A percentile compares a stretch with the other conserved stretches of the same genome.
These are phyloP conservation scores for Hanseniaspora clermontiae DNA, from an alignment of 805 yeast species.

Conservation along the genomic window DNA sequence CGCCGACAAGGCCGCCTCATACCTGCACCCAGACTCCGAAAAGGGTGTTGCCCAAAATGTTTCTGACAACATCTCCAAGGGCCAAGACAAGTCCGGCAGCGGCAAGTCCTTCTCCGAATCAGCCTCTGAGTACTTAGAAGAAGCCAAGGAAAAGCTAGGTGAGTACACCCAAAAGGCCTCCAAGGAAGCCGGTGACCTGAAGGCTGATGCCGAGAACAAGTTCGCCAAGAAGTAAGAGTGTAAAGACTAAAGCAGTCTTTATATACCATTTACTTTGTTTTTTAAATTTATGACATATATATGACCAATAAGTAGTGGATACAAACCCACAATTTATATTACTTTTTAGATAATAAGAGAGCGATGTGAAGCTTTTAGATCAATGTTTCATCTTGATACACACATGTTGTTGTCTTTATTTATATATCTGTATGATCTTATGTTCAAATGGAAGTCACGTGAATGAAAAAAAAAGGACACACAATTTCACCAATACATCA, in stretches of 20 bases:
- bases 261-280: background rate
- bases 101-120: conserved; percentile 39
- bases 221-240: conserved; percentile 2
- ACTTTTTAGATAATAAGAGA: too few relatives aligned
- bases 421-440: too few relatives aligned
- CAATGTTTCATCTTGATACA: too few relatives aligned
- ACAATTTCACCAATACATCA: too few relatives aligned
- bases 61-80: conserved; percentile 47
- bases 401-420: too few relatives aligned
- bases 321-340: too few relatives aligned
- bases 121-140: conserved; percentile 46
- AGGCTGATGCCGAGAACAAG: conserved; percentile 1
- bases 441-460: too few relatives aligned
- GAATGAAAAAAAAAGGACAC: too few relatives aligned
- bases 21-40: conserved; percentile 48
- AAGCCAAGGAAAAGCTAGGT: conserved; percentile 40
- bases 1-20: conserved; percentile 51
- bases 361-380: too few relatives aligned
- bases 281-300: too few relatives aligned
- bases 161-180: conserved; percentile 37
- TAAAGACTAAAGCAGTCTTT: background rate
- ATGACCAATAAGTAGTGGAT: too few relatives aligned
- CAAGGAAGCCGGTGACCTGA: conserved; percentile 39
- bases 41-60: conserved; percentile 61
- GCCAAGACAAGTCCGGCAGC: conserved; percentile 35